Evolutionary conservation across 495 filamentous ascomycete genomes (phyloP), one percentile per base, ranked within the genome.

Genomic region (Echria macrotheca): DNA sequence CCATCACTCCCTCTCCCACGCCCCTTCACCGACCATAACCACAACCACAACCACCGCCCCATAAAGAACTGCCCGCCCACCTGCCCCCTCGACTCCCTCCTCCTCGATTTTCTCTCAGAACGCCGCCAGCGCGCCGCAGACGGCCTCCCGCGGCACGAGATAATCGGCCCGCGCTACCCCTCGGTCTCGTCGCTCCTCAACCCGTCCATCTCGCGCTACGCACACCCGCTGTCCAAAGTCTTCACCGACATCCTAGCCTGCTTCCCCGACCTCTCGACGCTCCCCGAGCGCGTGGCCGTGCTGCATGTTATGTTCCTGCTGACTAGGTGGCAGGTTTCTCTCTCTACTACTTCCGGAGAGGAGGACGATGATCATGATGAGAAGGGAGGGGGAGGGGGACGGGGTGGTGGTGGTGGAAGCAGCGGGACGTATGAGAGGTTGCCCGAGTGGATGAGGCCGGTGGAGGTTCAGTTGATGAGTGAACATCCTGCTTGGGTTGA

Each of bases 281-380:
- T 91, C 0, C 87, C 89, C 4, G 88, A 91, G 61, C 82, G 86
- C 55, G 78, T 90, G 3, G 87, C 81, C 14, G 77, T 89, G 5
- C 71, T 91, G n/a, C 87, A 85, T 55, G 65, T 77, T 58, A 91
- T 90, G 87, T 91, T 91, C 63, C 76, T 89, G 7, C 58, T 87
- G 42, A 87, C 90, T 83, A 81, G 87, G 2, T 94, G 87, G 87
- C 81, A 84, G 57, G 81, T 94, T 18, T 73, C 69, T 8, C 87
- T 87, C 0, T 87, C 87, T 4, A 71, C 69, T 37, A n/a, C n/a
- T n/a, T n/a, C n/a, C n/a, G n/a, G n/a, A n/a, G n/a, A n/a, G n/a
- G n/a, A n/a, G n/a, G n/a, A n/a, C n/a, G n/a, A n/a, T n/a, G n/a
- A n/a, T n/a, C n/a, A n/a, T n/a, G n/a, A n/a, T n/a, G n/a, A n/a